A percentile compares a stretch with the other conserved stretches of the same genome.
phyloP scores from a whole-genome alignment of 768 basidiomycete genomes.

The Amanita subjunquillea region DNA sequence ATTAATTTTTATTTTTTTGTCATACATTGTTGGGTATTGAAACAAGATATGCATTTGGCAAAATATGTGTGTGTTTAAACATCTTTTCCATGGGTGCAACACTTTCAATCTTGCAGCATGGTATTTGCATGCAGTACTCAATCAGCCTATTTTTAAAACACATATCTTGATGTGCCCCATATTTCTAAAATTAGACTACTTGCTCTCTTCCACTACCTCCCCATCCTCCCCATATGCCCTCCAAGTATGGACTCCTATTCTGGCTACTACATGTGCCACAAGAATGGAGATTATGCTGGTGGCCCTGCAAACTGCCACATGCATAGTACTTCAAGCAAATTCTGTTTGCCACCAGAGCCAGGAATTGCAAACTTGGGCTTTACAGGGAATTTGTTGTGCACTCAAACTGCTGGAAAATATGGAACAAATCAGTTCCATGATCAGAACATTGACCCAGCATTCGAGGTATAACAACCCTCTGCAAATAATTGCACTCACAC shows the following conservation, averaged over 20 bases:
- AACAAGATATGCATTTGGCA: background rate
- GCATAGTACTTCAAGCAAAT: background rate
- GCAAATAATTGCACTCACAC: background rate
- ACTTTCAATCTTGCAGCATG: too few species aligned
- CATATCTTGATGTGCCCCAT: too few species aligned
- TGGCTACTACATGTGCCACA: background rate
- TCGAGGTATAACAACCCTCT: background rate
- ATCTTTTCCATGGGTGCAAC: too few species aligned
- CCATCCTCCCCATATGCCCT: too few species aligned
- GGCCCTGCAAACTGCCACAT: background rate
- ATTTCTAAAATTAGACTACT: too few species aligned
- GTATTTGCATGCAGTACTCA: too few species aligned
- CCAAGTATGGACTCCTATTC: background rate
- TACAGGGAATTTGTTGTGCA: background rate
- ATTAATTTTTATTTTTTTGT: background rate
- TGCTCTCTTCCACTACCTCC: too few species aligned
- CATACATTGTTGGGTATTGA: background rate
- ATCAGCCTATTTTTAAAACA: too few species aligned
- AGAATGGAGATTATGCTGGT: background rate
- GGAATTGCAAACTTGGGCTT: background rate
- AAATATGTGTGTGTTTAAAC: background rate
- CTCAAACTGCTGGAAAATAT: background rate
- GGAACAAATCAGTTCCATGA: background rate
- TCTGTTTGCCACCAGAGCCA: background rate
- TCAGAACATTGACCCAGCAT: background rate